Evolutionary conservation across 345 rosid genomes (phyloP).

Genomic region (Salix exigua): DNA sequence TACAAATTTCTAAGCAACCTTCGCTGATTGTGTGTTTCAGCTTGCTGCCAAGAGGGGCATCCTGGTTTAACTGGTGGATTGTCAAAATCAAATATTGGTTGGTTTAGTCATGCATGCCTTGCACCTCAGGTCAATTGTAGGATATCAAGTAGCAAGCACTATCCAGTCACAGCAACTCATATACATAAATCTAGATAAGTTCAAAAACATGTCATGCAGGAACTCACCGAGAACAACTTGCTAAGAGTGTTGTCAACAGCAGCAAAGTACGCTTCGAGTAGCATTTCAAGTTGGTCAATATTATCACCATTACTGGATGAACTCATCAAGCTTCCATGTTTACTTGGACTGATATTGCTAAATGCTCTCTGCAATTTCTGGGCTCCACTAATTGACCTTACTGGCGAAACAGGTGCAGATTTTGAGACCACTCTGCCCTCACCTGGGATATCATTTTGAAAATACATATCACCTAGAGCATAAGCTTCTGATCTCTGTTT

Average conservation of each 20-base stretch:
- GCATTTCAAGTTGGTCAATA: conserved; percentile 90
- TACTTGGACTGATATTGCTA: conserved; percentile 65
- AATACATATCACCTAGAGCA: conserved; percentile 39
- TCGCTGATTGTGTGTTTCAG: background rate
- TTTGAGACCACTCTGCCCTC: conserved; percentile 43
- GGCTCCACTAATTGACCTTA: conserved; percentile 45
- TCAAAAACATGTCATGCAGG: background rate
- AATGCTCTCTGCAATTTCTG: conserved; percentile 77
- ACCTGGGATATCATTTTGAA: conserved; percentile 34
- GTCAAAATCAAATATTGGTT: background rate
- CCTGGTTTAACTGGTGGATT: background rate
- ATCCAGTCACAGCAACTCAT: background rate
- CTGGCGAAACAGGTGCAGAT: conserved; percentile 90
- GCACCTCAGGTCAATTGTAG: background rate
- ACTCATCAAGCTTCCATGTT: conserved; percentile 64
- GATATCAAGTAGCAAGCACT: background rate
- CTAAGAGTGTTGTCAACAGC: conserved; percentile 69
- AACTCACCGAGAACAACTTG: conserved; percentile 71
- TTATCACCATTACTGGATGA: conserved; percentile 58
- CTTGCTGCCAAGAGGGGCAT: background rate
- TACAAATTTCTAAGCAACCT: background rate
- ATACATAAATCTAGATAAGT: background rate
- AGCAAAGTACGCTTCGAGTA: conserved; percentile 88
- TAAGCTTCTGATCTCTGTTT: conserved; percentile 66
- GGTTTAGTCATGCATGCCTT: background rate